These are phyloP conservation scores for Trypanosoma rangeli DNA, from an alignment of 208 protist species.

Conservation along the genomic window DNA sequence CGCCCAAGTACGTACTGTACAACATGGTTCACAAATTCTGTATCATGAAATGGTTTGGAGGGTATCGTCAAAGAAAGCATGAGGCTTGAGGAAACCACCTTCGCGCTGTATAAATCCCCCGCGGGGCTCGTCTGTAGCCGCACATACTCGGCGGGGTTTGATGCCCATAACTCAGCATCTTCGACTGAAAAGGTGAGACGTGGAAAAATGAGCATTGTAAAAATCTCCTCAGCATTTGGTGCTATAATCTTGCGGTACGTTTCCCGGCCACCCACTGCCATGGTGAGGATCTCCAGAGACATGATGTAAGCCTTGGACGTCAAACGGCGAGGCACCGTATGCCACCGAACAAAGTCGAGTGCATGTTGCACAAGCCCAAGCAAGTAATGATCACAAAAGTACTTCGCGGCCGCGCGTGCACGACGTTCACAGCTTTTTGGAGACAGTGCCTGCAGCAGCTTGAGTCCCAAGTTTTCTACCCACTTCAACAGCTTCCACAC, in stretches of 20 bases:
- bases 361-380: conserved; percentile 39
- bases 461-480: conserved; percentile 44
- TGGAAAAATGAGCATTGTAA: conserved; percentile 87
- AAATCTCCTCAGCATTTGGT: conserved; percentile 64
- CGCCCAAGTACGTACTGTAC: conserved; percentile 80
- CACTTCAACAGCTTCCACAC: conserved; percentile 73
- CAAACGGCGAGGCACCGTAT: conserved; percentile 44
- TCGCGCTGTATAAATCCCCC: conserved; percentile 82
- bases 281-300: conserved; percentile 65
- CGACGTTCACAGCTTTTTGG: conserved; percentile 68
- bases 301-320: conserved; percentile 89
- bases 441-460: conserved; percentile 58
- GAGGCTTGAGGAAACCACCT: conserved; percentile 68
- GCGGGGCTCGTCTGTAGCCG: conserved; percentile 76
- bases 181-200: conserved; percentile 78
- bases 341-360: conserved; percentile 76
- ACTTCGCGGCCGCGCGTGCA: conserved; percentile 46
- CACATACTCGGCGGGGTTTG: conserved; percentile 93
- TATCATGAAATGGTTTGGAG: conserved; percentile 68
- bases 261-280: conserved; percentile 39
- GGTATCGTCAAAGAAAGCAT: conserved; percentile 64
- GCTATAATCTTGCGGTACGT: conserved; percentile 51
- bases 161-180: conserved; percentile 85
- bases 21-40: conserved; percentile 45
- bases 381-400: conserved; percentile 51